Percentiles rank a stretch among this genome's conserved stretches.
Conservation (phyloP, 768 basidiomycete genomes). For the Xerocomellus intermedius region DNA sequence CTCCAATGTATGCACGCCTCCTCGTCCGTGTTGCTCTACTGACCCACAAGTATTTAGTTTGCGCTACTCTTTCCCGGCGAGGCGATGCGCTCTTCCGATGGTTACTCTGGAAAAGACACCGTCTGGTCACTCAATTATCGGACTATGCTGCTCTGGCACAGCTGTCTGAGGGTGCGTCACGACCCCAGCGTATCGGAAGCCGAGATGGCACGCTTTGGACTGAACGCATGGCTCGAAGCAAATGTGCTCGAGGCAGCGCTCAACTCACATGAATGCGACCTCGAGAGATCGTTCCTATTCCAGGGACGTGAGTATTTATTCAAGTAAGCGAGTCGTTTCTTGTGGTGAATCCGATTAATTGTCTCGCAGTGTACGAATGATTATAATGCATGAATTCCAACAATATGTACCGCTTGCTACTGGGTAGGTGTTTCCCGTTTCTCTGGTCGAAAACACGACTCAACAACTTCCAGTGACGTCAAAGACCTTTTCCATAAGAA, state of each 20-base stretch:
- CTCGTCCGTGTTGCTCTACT: constrained; percentile 1
- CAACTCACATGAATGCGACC: constrained; percentile 60
- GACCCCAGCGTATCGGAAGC: constrained; percentile 41
- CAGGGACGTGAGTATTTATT: constrained; percentile 73
- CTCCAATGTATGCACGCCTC: constrained; percentile 51
- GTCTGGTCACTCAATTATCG: constrained; percentile 77
- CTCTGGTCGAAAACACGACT: neutral
- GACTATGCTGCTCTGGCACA: constrained; percentile 69
- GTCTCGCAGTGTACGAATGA: constrained; percentile 57
- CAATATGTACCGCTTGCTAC: constrained; percentile 59
- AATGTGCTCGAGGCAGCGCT: constrained; percentile 63
- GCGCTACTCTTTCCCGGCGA: constrained; percentile 78
- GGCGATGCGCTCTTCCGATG: constrained; percentile 36
- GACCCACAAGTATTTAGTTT: constrained; percentile 42
- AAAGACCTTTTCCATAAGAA: constrained; percentile 51
- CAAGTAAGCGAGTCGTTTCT: constrained; percentile 50
- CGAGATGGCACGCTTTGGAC: constrained; percentile 60
- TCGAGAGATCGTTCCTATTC: constrained; percentile 68
- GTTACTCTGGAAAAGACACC: constrained; percentile 54
- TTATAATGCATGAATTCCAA: constrained; percentile 67
- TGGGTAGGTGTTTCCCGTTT: constrained; percentile 39
- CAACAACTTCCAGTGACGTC: constrained; percentile 37
- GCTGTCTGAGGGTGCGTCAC: constrained; percentile 59
- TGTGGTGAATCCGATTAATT: constrained; percentile 3
- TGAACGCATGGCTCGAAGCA: constrained; percentile 69